phyloP scores from a whole-genome alignment of 1,139 yeast species.

The Suzukiozyma palmioleophila region DNA sequence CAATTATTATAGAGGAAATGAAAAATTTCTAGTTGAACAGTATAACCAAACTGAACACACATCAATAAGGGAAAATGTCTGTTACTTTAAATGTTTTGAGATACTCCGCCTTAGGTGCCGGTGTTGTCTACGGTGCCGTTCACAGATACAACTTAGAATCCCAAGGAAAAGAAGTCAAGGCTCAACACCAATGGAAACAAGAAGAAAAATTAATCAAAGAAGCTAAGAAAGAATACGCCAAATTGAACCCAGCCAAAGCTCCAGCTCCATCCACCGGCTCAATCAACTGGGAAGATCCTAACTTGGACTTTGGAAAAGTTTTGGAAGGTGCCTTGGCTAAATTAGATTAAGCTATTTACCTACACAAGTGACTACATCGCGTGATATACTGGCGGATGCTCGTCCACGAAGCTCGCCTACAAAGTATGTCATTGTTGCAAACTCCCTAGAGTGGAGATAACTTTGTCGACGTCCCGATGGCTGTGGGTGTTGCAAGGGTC shows the following conservation, averaged over 20 bases:
- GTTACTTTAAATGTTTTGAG: constrained; percentile 65
- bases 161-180: constrained; percentile 55
- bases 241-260: constrained; percentile 49
- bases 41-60: neutral
- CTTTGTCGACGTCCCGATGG: too few species aligned
- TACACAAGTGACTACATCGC: too few species aligned
- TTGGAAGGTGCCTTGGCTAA: constrained; percentile 42
- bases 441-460: too few species aligned
- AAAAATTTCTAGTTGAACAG: constrained; percentile 5
- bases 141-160: constrained; percentile 72
- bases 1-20: constrained; percentile 6
- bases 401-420: too few species aligned
- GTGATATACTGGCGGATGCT: too few species aligned
- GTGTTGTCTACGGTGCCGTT: constrained; percentile 83
- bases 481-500: too few species aligned
- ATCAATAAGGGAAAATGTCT: constrained; percentile 19
- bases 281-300: constrained; percentile 83
- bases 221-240: constrained; percentile 87
- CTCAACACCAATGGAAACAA: constrained; percentile 55
- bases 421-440: too few species aligned
- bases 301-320: constrained; percentile 69
- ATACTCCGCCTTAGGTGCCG: constrained; percentile 89
- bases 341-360: constrained; percentile 25
- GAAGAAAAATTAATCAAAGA: constrained; percentile 76
- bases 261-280: constrained; percentile 28